A percentile compares a stretch with the other conserved stretches of the same genome.
Evolutionary conservation across 2,329 filamentous ascomycete species (phyloP).

Genomic region (Xylariomycetidae sp.): DNA sequence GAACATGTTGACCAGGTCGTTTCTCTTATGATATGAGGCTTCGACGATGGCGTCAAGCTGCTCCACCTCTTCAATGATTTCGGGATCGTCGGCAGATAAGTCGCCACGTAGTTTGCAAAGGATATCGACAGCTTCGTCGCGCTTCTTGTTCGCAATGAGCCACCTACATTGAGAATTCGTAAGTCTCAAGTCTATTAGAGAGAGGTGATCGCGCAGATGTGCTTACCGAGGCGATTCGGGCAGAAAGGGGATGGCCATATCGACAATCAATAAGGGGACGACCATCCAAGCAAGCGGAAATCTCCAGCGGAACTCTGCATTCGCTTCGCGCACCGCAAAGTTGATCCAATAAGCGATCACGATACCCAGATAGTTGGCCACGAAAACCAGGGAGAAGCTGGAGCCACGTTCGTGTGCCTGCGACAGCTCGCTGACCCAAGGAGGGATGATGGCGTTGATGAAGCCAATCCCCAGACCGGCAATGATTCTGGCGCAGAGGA

Average conservation of each 20-base stretch:
- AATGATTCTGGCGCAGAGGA: slow-evolving; percentile 44
- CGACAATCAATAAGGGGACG: slow-evolving; percentile 36
- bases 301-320: slow-evolving; percentile 30
- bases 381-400: slow-evolving; percentile 44
- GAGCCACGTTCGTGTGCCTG: slow-evolving; percentile 41
- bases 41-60: slow-evolving; percentile 37
- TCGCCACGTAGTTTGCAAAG: slow-evolving; percentile 22
- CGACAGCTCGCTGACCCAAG: slow-evolving; percentile 44
- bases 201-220: too few relatives aligned
- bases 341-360: slow-evolving; percentile 36
- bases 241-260: slow-evolving; percentile 34
- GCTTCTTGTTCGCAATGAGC: slow-evolving; percentile 31
- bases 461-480: slow-evolving; percentile 49
- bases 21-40: slow-evolving; percentile 31
- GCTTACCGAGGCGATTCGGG: slow-evolving; percentile 46
- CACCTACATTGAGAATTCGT: too few relatives aligned
- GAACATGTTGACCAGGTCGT: slow-evolving; percentile 35
- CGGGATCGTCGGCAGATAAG: slow-evolving; percentile 27
- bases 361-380: slow-evolving; percentile 49
- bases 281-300: slow-evolving; percentile 36
- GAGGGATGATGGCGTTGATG: slow-evolving; percentile 45
- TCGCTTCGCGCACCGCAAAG: slow-evolving; percentile 28
- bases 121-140: slow-evolving; percentile 29
- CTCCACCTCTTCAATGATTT: slow-evolving; percentile 29
- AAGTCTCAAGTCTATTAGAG: too few relatives aligned